Evolutionary conservation across 1,139 yeast species (phyloP).

Genomic region (Hansenula lynferdii): DNA sequence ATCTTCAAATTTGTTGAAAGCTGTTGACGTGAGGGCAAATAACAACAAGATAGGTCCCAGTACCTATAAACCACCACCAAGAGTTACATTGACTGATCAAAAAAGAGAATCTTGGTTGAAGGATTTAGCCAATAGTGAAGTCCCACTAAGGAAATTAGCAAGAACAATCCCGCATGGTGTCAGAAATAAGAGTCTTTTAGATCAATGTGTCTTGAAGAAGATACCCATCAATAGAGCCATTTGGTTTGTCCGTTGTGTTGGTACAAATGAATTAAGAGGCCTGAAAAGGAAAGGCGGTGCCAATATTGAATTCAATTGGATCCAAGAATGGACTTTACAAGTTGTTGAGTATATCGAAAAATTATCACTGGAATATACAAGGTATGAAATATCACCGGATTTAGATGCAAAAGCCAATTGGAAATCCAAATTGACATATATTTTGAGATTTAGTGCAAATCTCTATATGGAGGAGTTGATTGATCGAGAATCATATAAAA

Average conservation of each 20-base stretch:
- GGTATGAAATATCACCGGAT: conserved; percentile 22
- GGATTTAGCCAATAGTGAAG: conserved; percentile 64
- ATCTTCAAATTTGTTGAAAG: conserved; percentile 57
- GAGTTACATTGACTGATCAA: conserved; percentile 86
- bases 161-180: conserved; percentile 91
- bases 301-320: conserved; percentile 54
- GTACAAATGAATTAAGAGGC: conserved; percentile 74
- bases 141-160: conserved; percentile 64
- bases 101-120: conserved; percentile 81
- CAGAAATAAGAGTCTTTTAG: conserved; percentile 65
- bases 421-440: conserved; percentile 51
- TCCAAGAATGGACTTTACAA: conserved; percentile 87
- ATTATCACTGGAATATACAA: conserved; percentile 36
- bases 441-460: conserved; percentile 54
- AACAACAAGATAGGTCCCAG: conserved; percentile 58
- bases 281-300: conserved; percentile 39
- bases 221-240: conserved; percentile 77
- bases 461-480: conserved; percentile 65
- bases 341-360: conserved; percentile 56
- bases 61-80: conserved; percentile 71
- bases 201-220: conserved; percentile 57
- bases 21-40: conserved; percentile 61
- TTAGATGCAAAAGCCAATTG: conserved; percentile 36
- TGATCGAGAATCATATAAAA: conserved; percentile 55
- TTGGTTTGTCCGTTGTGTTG: conserved; percentile 87